Percentiles rank a stretch among this genome's conserved stretches.
Evolutionary conservation across 768 basidiomycete species (phyloP).

Genomic region (Leccinum obscurum): DNA sequence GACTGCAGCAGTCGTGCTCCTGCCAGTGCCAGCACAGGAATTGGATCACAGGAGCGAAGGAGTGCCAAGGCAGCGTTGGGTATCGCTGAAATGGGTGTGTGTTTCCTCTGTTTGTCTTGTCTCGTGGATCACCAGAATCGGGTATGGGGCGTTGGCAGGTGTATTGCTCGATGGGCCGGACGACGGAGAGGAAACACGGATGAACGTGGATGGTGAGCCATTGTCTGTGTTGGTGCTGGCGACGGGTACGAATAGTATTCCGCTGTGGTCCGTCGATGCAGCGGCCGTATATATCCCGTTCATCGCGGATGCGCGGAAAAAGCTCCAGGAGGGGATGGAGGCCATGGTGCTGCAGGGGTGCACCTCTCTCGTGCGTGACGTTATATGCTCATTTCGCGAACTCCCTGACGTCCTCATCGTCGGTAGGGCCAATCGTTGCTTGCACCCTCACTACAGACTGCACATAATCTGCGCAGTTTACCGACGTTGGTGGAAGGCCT

Average conservation of each 20-base stretch:
- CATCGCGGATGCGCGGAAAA: slow-evolving; percentile 67
- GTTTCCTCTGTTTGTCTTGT: background rate
- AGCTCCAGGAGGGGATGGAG: slow-evolving; percentile 86
- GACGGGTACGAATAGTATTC: slow-evolving; percentile 36
- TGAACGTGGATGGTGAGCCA: slow-evolving; percentile 10
- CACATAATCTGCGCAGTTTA: slow-evolving; percentile 86
- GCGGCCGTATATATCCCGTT: slow-evolving; percentile 69
- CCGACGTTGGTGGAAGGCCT: slow-evolving; percentile 81
- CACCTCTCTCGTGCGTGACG: slow-evolving; percentile 60
- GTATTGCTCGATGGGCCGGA: slow-evolving; percentile 49
- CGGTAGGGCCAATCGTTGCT: slow-evolving; percentile 84
- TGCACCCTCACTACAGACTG: slow-evolving; percentile 93
- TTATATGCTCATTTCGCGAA: background rate
- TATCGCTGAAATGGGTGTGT: slow-evolving; percentile 85
- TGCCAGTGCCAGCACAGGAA: background rate
- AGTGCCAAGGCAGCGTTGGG: slow-evolving; percentile 91
- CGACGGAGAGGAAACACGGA: background rate
- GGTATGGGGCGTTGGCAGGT: slow-evolving; percentile 34
- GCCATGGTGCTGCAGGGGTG: slow-evolving; percentile 83
- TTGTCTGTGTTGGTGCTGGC: slow-evolving; percentile 6
- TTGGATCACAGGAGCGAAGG: slow-evolving; percentile 66
- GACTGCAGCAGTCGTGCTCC: slow-evolving; percentile 1
- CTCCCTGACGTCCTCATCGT: background rate
- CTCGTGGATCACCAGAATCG: background rate
- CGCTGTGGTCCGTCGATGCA: slow-evolving; percentile 72